A percentile compares a stretch with the other conserved stretches of the same genome.
phyloP scores from a whole-genome alignment of 305 asterid species.

The Striga hermonthica region DNA sequence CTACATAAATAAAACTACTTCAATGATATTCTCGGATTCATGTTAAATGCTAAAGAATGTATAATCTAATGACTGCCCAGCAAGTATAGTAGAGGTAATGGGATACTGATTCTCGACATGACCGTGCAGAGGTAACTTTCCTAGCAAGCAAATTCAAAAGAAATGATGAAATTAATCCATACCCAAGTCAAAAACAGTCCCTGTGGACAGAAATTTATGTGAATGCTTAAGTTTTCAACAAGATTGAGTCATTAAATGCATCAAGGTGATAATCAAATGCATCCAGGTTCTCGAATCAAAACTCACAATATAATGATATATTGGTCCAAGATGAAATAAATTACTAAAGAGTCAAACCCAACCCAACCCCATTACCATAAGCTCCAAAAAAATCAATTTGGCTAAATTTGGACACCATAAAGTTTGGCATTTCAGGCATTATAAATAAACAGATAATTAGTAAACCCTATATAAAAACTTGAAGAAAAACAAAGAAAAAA shows the following conservation, averaged over 20 bases:
- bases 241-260: not conserved
- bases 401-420: not conserved
- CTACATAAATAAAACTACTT: not conserved
- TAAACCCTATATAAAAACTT: not conserved
- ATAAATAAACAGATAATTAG: not conserved
- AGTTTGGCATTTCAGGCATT: not conserved
- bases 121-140: not conserved
- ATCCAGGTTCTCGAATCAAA: constrained; percentile 1
- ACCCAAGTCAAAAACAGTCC: too few species aligned
- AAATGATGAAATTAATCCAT: not conserved
- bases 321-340: constrained; percentile 16
- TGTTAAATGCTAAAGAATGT: not conserved
- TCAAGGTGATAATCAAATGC: not conserved
- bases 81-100: not conserved
- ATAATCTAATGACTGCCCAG: not conserved
- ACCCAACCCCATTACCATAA: constrained; percentile 28
- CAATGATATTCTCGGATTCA: not conserved
- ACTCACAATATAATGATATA: constrained; percentile 1
- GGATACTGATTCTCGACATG: constrained; percentile 11
- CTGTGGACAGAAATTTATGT: too few species aligned
- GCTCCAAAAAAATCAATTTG: too few species aligned
- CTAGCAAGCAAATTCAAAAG: not conserved
- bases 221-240: too few species aligned
- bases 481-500: not conserved
- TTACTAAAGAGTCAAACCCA: constrained; percentile 15